Evolutionary conservation across 495 filamentous ascomycete genomes (phyloP), one percentile per base, ranked within the genome.

Genomic region (Articulospora tetracladia): DNA sequence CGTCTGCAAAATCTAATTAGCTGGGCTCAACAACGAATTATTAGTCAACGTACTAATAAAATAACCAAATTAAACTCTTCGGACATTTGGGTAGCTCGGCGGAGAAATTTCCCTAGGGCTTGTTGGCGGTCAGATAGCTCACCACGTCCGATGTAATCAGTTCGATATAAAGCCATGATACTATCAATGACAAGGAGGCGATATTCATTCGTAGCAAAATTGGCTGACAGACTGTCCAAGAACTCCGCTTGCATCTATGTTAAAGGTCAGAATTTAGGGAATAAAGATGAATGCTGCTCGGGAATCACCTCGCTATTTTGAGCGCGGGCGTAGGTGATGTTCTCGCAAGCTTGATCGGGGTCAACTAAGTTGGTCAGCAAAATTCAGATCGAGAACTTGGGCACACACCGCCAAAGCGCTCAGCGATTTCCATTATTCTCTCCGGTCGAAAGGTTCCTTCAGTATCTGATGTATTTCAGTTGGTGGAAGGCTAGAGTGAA

Each of bases 1-100:
- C 24, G 89, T 92, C 86, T 88, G 20, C 13, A 15, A 23, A 15
- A 19, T 39, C 54, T 52, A 55, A 55, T 46, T 27, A 24, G 44
- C 52, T 20, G 19, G 1, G 22, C 27, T 19, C 51, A 49, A 25
- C 34, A 44, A 53, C 13, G 10, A 17, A 46, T 24, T 12, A 27
- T 20, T 22, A 28, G 22, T 34, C 13, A 11, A 2, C 69, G 57
- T 68, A 88, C 86, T 83, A 91, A 86, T 52, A 92, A 72, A 24
- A 92, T 87, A 54, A 81, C 85, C 59, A 92, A 75, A 63, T 92
- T 92, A 73, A 92, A 92, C 66, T 91, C 89, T 74, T 91, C 88
- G 50, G 88, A 85, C 79, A 91, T 87, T 69, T 89, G 86, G 15
- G 85, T 81, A 15, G 90, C 71, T 66, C 83, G 85, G 60, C 82